Evolutionary conservation across 2,329 filamentous ascomycete genomes (phyloP).

Genomic region (Fusarium chaquense): DNA sequence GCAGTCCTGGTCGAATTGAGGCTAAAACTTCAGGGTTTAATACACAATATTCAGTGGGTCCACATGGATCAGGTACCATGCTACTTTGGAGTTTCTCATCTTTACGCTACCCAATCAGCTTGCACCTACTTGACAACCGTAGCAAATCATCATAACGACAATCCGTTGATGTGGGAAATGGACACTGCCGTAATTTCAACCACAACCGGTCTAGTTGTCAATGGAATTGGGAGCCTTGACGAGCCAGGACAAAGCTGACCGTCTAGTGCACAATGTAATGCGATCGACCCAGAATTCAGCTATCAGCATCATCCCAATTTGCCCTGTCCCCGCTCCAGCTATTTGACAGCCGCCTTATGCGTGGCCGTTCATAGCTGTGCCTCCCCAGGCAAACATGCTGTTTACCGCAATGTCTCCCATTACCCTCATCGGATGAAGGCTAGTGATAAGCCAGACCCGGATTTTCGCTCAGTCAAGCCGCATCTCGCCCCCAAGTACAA

Average conservation of each 20-base stretch:
- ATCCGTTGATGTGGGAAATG: constrained; percentile 1
- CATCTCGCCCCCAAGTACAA: neutral
- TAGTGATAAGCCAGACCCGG: constrained; percentile 3
- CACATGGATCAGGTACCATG: constrained; percentile 20
- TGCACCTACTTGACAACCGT: neutral
- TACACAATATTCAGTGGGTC: constrained; percentile 8
- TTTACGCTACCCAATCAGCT: constrained; percentile 13
- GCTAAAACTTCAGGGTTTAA: constrained; percentile 29
- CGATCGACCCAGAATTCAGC: constrained; percentile 42
- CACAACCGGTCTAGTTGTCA: constrained; percentile 14
- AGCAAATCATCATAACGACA: constrained; percentile 15
- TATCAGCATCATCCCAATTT: constrained; percentile 30
- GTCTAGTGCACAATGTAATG: constrained; percentile 30
- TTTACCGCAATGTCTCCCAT: constrained; percentile 13
- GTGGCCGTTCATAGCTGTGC: constrained; percentile 32
- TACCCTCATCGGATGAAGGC: neutral
- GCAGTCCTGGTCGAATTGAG: constrained; percentile 24
- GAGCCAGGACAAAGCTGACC: constrained; percentile 2
- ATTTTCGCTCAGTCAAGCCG: constrained; percentile 1
- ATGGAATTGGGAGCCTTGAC: constrained; percentile 31
- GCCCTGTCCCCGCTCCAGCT: constrained; percentile 35
- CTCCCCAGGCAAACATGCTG: constrained; percentile 11
- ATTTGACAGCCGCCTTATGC: constrained; percentile 33
- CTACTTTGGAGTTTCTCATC: constrained; percentile 22
- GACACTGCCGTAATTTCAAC: constrained; percentile 14